Base-by-base conservation (phyloP, 1,139 yeast genomes). In the Kurtzmaniella quercitrusa region DNA sequence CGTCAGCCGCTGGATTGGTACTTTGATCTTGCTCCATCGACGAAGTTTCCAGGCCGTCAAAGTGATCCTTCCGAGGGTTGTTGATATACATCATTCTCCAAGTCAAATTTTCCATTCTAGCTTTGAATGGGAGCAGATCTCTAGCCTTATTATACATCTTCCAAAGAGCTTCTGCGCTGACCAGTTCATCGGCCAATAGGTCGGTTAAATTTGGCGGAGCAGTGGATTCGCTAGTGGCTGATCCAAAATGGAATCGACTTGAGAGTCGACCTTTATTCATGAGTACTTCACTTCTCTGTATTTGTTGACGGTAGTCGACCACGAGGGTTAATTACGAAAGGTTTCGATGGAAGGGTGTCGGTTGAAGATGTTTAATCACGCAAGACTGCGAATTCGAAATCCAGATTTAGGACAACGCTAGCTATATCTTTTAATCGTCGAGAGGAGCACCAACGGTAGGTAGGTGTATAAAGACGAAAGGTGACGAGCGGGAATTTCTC, bases 1-100 rank as follows among this genome's bases (percentile, higher is more conserved):
- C 84, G 38, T 72, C 81, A 12, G 73, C 70, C 2, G 71, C 70
- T 5, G 79, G 76, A 38, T 66, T 72, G 25, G 52, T 41, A 8
- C 47, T 38, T 2, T 54, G 48, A 7, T 34, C 23, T 4, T 7
- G 19, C 46, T 47, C 43, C 12, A 38, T 19, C 14, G 31, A 27
- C 37, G 48, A 16, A 1, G 43, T 23, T 25, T 36, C 41, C 7
- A 29, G 24, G 15, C 37, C n/a, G 4, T 25, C 18, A 18, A 38
- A 42, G 17, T 37, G 38, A 14, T 29, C 6, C 3, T 31, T 31
- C 4, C 16, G 19, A 10, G 46, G 46, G 4, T 17, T 59, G 49
- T 78, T 77, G 55, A 85, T 67, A 42, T 75, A 77, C 90, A 88
- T 84, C 80, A 89, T 76, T 49, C 96, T 65, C 96, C 96, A 88